Conservation (phyloP, 2,329 filamentous ascomycete species). For the Monosporascus sp. region DNA sequence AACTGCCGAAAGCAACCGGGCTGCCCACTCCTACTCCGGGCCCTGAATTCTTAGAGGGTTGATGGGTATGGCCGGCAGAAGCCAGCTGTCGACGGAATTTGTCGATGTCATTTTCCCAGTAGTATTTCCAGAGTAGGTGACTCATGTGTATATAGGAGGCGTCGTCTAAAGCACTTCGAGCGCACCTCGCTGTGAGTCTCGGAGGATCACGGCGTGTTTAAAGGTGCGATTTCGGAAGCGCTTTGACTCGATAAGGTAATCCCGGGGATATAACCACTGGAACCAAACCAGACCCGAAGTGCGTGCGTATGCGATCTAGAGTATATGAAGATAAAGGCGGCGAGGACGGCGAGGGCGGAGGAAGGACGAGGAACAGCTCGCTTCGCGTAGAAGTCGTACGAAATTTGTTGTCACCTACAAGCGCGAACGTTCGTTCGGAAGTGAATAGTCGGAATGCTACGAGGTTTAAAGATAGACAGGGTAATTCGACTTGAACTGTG, state of each 20-base stretch:
- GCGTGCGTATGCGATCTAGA: neutral
- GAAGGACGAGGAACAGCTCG: neutral
- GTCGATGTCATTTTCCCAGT: slow-evolving; percentile 97
- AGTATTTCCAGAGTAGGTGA: slow-evolving; percentile 93
- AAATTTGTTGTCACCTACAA: too few relatives aligned
- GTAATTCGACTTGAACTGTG: neutral
- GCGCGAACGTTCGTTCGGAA: neutral
- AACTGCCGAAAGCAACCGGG: slow-evolving; percentile 38
- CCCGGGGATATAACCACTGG: slow-evolving; percentile 9
- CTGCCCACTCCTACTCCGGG: slow-evolving; percentile 29
- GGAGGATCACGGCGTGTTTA: slow-evolving; percentile 83
- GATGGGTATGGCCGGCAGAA: slow-evolving; percentile 54
- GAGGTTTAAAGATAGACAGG: neutral
- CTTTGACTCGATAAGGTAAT: slow-evolving; percentile 16
- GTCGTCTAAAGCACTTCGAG: slow-evolving; percentile 47
- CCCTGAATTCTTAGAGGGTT: slow-evolving; percentile 47
- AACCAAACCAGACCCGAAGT: neutral
- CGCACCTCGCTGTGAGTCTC: slow-evolving; percentile 88
- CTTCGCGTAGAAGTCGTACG: neutral
- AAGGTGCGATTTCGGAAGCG: slow-evolving; percentile 55
- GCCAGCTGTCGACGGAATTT: slow-evolving; percentile 85
- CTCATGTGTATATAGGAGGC: slow-evolving; percentile 66
- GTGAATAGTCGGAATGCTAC: neutral
- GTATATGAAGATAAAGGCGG: neutral
- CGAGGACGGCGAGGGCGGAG: neutral